A percentile compares a stretch with the other conserved stretches of the same genome.
Evolutionary conservation across 305 asterid genomes (phyloP).

Genomic region (Euphrasia arctica): DNA sequence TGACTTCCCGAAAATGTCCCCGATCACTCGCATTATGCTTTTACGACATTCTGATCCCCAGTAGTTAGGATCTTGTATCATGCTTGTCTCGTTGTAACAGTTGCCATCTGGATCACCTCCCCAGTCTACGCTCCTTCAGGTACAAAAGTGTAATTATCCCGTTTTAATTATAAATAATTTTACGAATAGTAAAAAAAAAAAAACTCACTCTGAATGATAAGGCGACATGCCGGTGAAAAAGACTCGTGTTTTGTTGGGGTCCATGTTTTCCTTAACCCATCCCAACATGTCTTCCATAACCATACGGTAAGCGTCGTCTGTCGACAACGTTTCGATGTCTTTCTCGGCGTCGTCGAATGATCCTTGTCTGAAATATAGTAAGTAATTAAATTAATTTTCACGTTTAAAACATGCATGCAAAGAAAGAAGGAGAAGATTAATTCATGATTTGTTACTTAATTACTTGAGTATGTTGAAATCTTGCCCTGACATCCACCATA

Average conservation of each 20-base stretch:
- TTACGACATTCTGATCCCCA: slow-evolving; percentile 60
- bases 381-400: background rate
- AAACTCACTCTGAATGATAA: slow-evolving; percentile 54
- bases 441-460: slow-evolving; percentile 20
- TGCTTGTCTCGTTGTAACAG: slow-evolving; percentile 54
- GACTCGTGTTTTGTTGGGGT: slow-evolving; percentile 46
- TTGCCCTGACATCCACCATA: slow-evolving; percentile 83
- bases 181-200: background rate
- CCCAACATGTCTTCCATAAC: slow-evolving; percentile 56
- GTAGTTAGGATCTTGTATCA: slow-evolving; percentile 44
- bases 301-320: slow-evolving; percentile 60
- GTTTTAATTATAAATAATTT: too few relatives aligned
- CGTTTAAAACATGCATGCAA: background rate
- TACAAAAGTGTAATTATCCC: too few relatives aligned
- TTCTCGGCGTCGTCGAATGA: slow-evolving; percentile 46
- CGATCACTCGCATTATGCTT: slow-evolving; percentile 47
- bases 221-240: slow-evolving; percentile 86
- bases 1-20: slow-evolving; percentile 36
- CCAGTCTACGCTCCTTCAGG: slow-evolving; percentile 54
- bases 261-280: slow-evolving; percentile 62
- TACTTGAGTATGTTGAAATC: slow-evolving; percentile 39
- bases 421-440: background rate
- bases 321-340: slow-evolving; percentile 41
- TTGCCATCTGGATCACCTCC: slow-evolving; percentile 49
- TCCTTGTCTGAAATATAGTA: slow-evolving; percentile 36